These are phyloP conservation scores for Lodderomyces metapsilosis DNA, from an alignment of 1,139 yeast species.

Conservation along the genomic window DNA sequence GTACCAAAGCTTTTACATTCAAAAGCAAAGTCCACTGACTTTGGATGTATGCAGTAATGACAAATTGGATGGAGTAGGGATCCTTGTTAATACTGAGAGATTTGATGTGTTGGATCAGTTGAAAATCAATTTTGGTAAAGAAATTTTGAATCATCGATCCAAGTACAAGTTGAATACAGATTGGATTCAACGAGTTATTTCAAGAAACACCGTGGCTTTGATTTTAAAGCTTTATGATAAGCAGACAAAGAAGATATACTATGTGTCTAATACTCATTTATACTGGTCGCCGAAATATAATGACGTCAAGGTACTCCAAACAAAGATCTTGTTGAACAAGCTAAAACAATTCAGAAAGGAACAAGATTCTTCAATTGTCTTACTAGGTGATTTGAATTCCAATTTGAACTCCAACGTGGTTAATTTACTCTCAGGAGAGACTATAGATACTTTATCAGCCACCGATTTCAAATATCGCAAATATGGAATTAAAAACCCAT, in stretches of 20 bases:
- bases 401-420: constrained; percentile 48
- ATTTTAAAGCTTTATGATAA: constrained; percentile 46
- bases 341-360: constrained; percentile 20
- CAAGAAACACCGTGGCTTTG: constrained; percentile 57
- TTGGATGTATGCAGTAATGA: constrained; percentile 24
- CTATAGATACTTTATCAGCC: constrained; percentile 26
- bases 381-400: constrained; percentile 58
- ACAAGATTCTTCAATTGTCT: constrained; percentile 18
- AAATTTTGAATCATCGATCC: constrained; percentile 24
- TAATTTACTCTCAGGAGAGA: constrained; percentile 39
- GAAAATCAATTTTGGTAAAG: constrained; percentile 42
- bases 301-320: constrained; percentile 55
- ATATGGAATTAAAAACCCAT: constrained; percentile 32
- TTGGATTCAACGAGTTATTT: constrained; percentile 33
- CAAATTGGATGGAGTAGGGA: constrained; percentile 57
- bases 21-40: constrained; percentile 25
- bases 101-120: constrained; percentile 45
- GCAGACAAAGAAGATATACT: constrained; percentile 33
- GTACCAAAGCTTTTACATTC: constrained; percentile 46
- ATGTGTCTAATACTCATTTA: constrained; percentile 57
- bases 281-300: constrained; percentile 54
- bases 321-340: constrained; percentile 42
- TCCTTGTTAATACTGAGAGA: constrained; percentile 45
- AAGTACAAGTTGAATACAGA: constrained; percentile 37
- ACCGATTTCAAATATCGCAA: constrained; percentile 26